Conservation (phyloP, 306 rosid genomes). For the Castanopsis chinensis region DNA sequence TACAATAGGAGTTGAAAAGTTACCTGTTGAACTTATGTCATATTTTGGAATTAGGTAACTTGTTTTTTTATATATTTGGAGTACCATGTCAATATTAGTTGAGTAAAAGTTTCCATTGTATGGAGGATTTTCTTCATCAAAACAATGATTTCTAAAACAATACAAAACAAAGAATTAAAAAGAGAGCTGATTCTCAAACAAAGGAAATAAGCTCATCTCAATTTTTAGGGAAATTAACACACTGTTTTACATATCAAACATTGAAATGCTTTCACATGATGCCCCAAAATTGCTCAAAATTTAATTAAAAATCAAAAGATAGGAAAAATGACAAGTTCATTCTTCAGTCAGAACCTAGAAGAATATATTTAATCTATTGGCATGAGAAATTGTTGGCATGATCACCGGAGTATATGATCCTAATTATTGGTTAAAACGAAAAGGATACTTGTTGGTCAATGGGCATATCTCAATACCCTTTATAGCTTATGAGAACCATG, state of each 20-base stretch:
- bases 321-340: background rate
- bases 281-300: background rate
- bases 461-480: constrained; percentile 14
- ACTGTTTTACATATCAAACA: background rate
- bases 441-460: background rate
- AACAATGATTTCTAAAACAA: too few species aligned
- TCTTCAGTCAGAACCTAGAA: background rate
- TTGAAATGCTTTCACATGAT: background rate
- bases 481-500: constrained; percentile 8
- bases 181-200: too few species aligned
- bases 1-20: too few species aligned
- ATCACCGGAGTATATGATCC: background rate
- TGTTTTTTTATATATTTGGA: too few species aligned
- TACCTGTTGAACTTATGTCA: too few species aligned
- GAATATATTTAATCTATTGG: background rate
- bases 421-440: constrained; percentile 8
- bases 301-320: background rate
- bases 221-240: background rate
- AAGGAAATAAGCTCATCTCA: background rate
- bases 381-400: background rate
- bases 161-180: too few species aligned
- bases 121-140: too few species aligned
- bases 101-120: too few species aligned
- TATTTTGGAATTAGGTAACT: too few species aligned
- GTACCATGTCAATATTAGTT: too few species aligned